Base-by-base conservation (phyloP, 306 rosid species). In the Casuarina glauca region DNA sequence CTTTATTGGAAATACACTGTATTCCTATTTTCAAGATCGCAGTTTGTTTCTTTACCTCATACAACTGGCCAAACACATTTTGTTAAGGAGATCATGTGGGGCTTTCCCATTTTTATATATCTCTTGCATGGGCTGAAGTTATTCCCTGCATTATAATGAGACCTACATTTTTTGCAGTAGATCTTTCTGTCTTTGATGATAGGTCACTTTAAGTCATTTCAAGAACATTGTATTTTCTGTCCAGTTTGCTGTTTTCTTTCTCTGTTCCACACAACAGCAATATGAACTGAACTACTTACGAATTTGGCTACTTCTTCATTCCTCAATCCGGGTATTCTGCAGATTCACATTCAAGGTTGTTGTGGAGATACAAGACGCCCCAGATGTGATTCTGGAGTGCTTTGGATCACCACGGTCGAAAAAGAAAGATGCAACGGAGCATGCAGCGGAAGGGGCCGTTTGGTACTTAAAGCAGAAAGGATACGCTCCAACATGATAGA, bases 381-480 rank as follows among this genome's bases (percentile, higher is more conserved):
- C 86, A 8, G 87, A 78, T 78, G 51, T 50, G 79, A 19, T 81
- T 63, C 81, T 91, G 10, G 96, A 88, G 86, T 84, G 88, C 79
- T n/a, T 74, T 36, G 89, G 99, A 53, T 76, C 76, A 66, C 83
- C 97, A 6, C 80, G 53, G 53, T 3, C 20, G 13, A 95, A 66
- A 61, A 95, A 93, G 91, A 92, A 88, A 75, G 90, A 86, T 32
- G 97, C 99, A 6, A 87, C 87, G 4, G 97, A 95, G 86, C 76
- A 82, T 81, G 97, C 97, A 0, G 97, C 97, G 26, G 93, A 91
- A 84, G 97, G 88, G 64, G 96, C 91, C 46, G 78, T 92, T 67
- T 92, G 98, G 98, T 87, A 82, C 91, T 84, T 95, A 70, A 39
- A 78, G 81, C 62, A 86, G 63, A 52, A 44, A 76, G 97, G 96